Percentiles rank a stretch among this genome's conserved stretches.
phyloP scores from a whole-genome alignment of 1,284 basidiomycete species.

The Trichosporon coremiiforme region DNA sequence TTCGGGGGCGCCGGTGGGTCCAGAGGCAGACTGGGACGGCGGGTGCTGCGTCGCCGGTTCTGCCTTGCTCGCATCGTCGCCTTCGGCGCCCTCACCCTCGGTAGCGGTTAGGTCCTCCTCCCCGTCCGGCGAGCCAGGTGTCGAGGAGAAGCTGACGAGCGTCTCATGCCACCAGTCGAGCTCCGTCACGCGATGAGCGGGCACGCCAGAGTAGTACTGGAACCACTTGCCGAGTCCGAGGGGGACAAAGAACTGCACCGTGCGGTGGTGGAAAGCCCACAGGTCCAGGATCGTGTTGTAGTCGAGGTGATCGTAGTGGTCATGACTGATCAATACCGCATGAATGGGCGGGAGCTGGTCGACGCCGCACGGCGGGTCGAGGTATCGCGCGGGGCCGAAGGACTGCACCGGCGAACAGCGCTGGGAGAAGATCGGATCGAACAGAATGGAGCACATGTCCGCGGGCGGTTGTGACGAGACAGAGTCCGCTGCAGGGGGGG shows the following conservation, averaged over 20 bases:
- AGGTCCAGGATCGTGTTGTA: constrained; percentile 54
- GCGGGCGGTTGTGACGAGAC: neutral
- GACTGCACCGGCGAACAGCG: constrained; percentile 55
- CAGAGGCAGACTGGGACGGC: neutral
- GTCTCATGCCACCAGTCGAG: constrained; percentile 57
- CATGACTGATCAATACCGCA: constrained; percentile 52
- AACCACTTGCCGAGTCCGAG: constrained; percentile 54
- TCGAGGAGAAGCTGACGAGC: constrained; percentile 40
- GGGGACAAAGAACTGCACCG: constrained; percentile 55
- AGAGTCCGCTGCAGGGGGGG: constrained; percentile 15
- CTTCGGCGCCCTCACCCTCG: neutral
- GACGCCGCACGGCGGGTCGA: constrained; percentile 51
- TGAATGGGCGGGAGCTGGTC: constrained; percentile 52
- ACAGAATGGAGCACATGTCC: constrained; percentile 45
- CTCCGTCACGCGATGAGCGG: constrained; percentile 46
- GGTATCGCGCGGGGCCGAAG: constrained; percentile 51
- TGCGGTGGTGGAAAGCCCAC: constrained; percentile 47
- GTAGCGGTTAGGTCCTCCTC: neutral
- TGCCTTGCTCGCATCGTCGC: no score
- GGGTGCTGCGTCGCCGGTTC: neutral
- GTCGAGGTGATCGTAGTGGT: constrained; percentile 57
- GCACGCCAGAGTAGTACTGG: constrained; percentile 41
- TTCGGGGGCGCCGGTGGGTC: neutral
- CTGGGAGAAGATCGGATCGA: constrained; percentile 56
- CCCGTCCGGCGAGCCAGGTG: neutral